These are phyloP conservation scores for Mucor indicus DNA, from an alignment of 371 early-diverging fungal genomes.

Conservation along the genomic window DNA sequence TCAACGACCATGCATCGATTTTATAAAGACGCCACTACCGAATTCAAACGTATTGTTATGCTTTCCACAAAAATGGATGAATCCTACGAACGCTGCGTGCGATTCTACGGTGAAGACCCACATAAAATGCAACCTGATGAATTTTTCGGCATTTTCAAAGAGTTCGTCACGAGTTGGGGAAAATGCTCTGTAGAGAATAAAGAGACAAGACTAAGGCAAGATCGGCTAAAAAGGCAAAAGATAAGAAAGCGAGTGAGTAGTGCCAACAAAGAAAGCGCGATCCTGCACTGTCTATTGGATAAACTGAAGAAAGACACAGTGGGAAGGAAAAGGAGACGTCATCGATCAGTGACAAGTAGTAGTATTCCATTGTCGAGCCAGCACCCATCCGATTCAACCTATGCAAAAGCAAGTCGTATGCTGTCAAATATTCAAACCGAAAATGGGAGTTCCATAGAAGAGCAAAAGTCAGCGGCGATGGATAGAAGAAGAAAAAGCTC, in stretches of 20 bases:
- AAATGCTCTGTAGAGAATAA: conserved; percentile 32
- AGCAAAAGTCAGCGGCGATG: not conserved
- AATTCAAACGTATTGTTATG: conserved; percentile 42
- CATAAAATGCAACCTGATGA: conserved; percentile 77
- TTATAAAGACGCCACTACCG: conserved; percentile 32
- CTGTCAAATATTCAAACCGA: conserved; percentile 40
- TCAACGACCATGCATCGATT: conserved; percentile 50
- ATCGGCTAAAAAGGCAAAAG: conserved; percentile 44
- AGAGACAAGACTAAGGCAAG: conserved; percentile 28
- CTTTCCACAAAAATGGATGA: conserved; percentile 56
- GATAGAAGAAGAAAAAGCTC: conserved; percentile 7
- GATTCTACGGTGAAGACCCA: conserved; percentile 82
- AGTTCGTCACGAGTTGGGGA: conserved; percentile 67
- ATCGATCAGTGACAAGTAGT: conserved; percentile 36
- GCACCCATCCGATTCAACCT: conserved; percentile 28
- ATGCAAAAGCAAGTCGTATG: conserved; percentile 38
- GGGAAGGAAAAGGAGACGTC: conserved; percentile 46
- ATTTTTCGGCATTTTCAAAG: conserved; percentile 82
- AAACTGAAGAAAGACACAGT: conserved; percentile 67
- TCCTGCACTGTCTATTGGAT: conserved; percentile 77
- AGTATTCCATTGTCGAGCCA: conserved; percentile 13
- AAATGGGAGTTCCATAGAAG: too few species aligned
- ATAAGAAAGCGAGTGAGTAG: conserved; percentile 33
- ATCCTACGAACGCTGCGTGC: conserved; percentile 61
- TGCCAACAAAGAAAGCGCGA: conserved; percentile 61